phyloP scores from a whole-genome alignment of 2,329 filamentous ascomycete species.

The Dactylellina parvicollis region DNA sequence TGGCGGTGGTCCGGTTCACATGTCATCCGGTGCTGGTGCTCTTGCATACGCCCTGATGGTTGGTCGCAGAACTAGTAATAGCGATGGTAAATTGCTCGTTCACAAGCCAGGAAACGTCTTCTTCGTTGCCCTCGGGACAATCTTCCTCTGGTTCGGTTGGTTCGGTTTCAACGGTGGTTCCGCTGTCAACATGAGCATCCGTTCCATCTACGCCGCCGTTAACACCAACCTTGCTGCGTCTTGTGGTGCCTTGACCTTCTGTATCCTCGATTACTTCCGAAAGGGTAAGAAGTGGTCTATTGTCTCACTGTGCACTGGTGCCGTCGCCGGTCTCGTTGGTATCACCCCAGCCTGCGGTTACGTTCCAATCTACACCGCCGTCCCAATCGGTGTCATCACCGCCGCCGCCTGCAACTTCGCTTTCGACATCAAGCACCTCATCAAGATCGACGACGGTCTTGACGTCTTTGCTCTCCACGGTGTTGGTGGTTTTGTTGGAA shows the following conservation, averaged over 20 bases:
- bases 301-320: constrained; percentile 67
- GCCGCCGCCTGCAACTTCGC: constrained; percentile 64
- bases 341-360: constrained; percentile 70
- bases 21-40: constrained; percentile 71
- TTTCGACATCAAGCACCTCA: constrained; percentile 66
- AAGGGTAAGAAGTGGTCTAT: constrained; percentile 66
- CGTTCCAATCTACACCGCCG: constrained; percentile 66
- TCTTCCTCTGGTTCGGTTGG: constrained; percentile 74
- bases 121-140: constrained; percentile 72
- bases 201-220: constrained; percentile 67
- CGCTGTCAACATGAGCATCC: constrained; percentile 53
- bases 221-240: constrained; percentile 70
- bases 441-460: constrained; percentile 69
- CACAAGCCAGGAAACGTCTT: constrained; percentile 71
- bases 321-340: constrained; percentile 69
- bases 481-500: constrained; percentile 69
- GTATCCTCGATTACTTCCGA: constrained; percentile 66
- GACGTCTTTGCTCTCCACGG: constrained; percentile 72
- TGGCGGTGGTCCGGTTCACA: constrained; percentile 72
- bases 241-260: constrained; percentile 68
- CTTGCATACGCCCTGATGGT: constrained; percentile 73
- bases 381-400: constrained; percentile 67
- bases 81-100: constrained; percentile 60
- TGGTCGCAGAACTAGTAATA: constrained; percentile 68
- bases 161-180: constrained; percentile 65